A percentile compares a stretch with the other conserved stretches of the same genome.
Conservation (phyloP, 495 filamentous ascomycete species). For the Penicillium chermesinum region DNA sequence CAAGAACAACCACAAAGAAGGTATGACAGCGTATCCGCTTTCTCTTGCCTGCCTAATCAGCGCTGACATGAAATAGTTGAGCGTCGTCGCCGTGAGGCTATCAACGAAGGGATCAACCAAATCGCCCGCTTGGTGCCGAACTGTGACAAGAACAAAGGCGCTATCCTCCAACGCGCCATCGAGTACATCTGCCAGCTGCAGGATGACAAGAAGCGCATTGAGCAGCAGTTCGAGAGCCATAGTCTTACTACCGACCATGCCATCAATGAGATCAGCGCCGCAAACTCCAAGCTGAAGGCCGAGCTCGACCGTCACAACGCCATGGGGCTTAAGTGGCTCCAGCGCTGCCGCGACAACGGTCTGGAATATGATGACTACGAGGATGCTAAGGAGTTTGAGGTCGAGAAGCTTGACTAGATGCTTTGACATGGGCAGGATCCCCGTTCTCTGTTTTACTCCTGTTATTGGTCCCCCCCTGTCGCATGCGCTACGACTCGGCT, state of each 20-base stretch:
- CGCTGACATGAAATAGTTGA: constrained; percentile 59
- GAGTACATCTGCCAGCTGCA: constrained; percentile 91
- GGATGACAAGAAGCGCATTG: constrained; percentile 87
- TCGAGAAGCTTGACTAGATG: constrained; percentile 1
- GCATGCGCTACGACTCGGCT: constrained; percentile 30
- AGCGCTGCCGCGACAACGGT: constrained; percentile 70
- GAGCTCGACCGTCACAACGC: constrained; percentile 58
- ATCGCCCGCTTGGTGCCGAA: constrained; percentile 95
- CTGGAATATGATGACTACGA: constrained; percentile 52
- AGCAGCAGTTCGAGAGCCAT: constrained; percentile 95
- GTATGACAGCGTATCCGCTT: constrained; percentile 42
- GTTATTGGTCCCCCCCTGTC: constrained; percentile 9
- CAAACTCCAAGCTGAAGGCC: constrained; percentile 83
- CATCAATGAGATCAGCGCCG: constrained; percentile 79
- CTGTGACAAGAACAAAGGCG: constrained; percentile 98
- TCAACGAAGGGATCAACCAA: constrained; percentile 99
- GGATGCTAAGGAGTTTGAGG: constrained; percentile 38
- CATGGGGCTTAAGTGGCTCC: constrained; percentile 67
- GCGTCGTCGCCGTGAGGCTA: constrained; percentile 93
- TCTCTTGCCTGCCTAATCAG: constrained; percentile 1
- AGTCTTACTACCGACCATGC: constrained; percentile 94
- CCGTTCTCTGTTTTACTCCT: constrained; percentile 2
- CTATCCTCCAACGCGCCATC: constrained; percentile 89
- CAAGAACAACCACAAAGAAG: constrained; percentile 99
- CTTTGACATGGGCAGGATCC: constrained; percentile 31